A percentile compares a stretch with the other conserved stretches of the same genome.
These are phyloP conservation scores for Colletotrichum tropicale DNA, from an alignment of 2,329 filamentous ascomycete genomes.

Conservation along the genomic window DNA sequence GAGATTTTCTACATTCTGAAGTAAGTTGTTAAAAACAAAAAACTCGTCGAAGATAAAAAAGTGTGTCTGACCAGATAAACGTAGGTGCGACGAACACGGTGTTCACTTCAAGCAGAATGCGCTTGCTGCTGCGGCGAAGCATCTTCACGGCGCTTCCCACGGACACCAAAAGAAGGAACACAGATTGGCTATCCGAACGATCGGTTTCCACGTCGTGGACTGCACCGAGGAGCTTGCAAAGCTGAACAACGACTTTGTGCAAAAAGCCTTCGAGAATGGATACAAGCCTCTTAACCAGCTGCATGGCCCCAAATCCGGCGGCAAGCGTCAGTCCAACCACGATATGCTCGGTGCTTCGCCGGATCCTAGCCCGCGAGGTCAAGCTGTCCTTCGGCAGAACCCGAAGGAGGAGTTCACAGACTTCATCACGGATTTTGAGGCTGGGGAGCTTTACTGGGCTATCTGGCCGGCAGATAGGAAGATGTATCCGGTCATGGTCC, in stretches of 20 bases:
- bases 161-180: slow-evolving; percentile 12
- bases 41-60: neutral
- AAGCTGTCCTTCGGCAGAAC: neutral
- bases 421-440: slow-evolving; percentile 14
- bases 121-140: slow-evolving; percentile 19
- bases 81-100: slow-evolving; percentile 22
- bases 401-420: neutral
- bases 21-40: neutral
- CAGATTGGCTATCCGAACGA: slow-evolving; percentile 5
- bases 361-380: neutral
- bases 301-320: slow-evolving; percentile 13
- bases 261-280: slow-evolving; percentile 16
- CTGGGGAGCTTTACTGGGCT: slow-evolving; percentile 21
- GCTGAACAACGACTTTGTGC: slow-evolving; percentile 21
- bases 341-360: neutral
- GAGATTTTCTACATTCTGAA: slow-evolving; percentile 23
- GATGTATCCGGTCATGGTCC: slow-evolving; percentile 20
- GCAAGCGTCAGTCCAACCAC: slow-evolving; percentile 7
- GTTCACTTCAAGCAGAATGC: slow-evolving; percentile 23
- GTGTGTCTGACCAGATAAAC: neutral
- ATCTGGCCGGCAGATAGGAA: slow-evolving; percentile 13
- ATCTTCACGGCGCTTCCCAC: slow-evolving; percentile 19
- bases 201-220: slow-evolving; percentile 21
- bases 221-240: slow-evolving; percentile 14
- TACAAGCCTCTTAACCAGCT: slow-evolving; percentile 21